Base-by-base conservation (phyloP, 768 basidiomycete genomes). In the Lepiota subincarnata region DNA sequence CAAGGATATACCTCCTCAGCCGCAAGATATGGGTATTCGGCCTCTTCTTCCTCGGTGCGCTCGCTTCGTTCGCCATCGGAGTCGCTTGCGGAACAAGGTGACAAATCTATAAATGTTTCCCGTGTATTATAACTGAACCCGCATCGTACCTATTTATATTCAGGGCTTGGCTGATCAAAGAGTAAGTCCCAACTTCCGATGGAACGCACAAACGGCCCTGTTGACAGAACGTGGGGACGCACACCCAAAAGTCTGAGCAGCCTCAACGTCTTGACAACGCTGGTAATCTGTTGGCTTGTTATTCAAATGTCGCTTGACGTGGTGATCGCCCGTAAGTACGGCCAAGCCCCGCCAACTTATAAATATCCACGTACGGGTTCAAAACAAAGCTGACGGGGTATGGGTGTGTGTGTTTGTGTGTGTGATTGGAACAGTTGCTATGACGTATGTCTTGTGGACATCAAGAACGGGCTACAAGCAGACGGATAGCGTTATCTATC, bases 401-500 rank as follows among this genome's bases (percentile, higher is more conserved):
- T n/a, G n/a, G n/a, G n/a, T n/a, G n/a, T n/a, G n/a, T n/a, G n/a
- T n/a, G n/a, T n/a, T n/a, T n/a, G n/a, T n/a, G n/a, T 7, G 7
- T 7, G 26, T 28, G 31, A 8, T 11, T 31, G 6, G 2, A 7
- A 31, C 10, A 47, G 45, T 34, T 20, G 45, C 16, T 5, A 47
- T 47, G 45, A 19, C 34, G 16, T 47, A 47, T 34, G 31, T 35
- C 10, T 26, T 47, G 31, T 47, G 45, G 45, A 47, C 31, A 18
- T 47, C 45, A 8, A 47, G 48, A 47, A 81, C 80, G 12, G 80
- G 81, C n/a, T 77, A 79, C 63, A 66, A 66, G 10, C 72, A 65
- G 57, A 82, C 75, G 6, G 79, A 83, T 58, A 76, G 70, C 0
- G 69, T 80, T 47, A 74, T 80, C 59, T 77, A 78, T 53, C 73